Conservation (phyloP, 1,284 basidiomycete species). For the Coriolopsis trogii region DNA sequence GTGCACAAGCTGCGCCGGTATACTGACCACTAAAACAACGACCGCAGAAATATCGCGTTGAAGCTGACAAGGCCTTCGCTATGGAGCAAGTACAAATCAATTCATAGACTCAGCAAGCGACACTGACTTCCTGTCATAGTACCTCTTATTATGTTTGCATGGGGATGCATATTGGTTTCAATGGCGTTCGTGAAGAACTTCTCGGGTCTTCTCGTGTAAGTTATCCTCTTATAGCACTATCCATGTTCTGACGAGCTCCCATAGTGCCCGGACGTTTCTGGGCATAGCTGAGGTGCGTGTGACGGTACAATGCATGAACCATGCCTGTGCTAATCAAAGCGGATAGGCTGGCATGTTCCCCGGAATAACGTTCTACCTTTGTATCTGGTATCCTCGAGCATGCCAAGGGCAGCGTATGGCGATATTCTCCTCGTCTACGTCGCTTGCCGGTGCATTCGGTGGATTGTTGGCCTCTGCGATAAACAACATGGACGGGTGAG, state of each 20-base stretch:
- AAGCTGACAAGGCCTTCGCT: slow-evolving; percentile 14
- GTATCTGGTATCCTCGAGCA: slow-evolving; percentile 34
- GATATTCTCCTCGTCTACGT: slow-evolving; percentile 57
- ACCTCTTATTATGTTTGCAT: slow-evolving; percentile 19
- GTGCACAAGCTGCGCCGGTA: neutral
- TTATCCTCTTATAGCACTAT: no score
- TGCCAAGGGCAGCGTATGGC: slow-evolving; percentile 30
- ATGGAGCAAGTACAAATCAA: slow-evolving; percentile 16
- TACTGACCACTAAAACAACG: no score
- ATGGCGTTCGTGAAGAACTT: slow-evolving; percentile 23
- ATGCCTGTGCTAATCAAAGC: no score
- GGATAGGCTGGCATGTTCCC: slow-evolving; percentile 60
- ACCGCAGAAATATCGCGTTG: slow-evolving; percentile 21
- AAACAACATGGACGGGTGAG: neutral
- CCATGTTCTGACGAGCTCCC: no score
- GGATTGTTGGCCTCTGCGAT: slow-evolving; percentile 49
- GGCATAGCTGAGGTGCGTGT: no score
- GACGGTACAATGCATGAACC: no score
- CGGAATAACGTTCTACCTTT: slow-evolving; percentile 55
- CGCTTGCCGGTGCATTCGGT: slow-evolving; percentile 45
- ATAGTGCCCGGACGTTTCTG: no score
- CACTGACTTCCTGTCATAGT: slow-evolving; percentile 2
- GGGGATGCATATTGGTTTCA: slow-evolving; percentile 16
- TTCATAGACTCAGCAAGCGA: no score
- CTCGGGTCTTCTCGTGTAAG: slow-evolving; percentile 12